Evolutionary conservation across 352 stramenopile species (phyloP), one percentile per base, ranked within the genome.

Genomic region (Globisporangium paddicum): DNA sequence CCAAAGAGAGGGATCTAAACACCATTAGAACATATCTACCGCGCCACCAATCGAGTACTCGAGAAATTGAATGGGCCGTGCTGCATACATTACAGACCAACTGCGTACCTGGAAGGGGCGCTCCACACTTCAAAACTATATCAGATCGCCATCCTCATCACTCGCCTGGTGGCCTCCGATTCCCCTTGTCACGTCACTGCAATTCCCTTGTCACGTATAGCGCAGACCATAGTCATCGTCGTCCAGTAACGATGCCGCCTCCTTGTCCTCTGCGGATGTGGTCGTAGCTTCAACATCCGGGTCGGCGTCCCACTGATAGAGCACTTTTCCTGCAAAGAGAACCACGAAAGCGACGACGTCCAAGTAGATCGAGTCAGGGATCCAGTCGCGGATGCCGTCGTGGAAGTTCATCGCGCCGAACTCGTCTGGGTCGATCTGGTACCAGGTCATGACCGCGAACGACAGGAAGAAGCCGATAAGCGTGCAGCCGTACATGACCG

Each of bases 241-340:
- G 16, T 73, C 75, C 25, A 94, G 75, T 21, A 95, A 64, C 14
- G 84, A 86, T 63, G 82, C 78, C 8, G 80, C 79, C 56, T 95
- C 86, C 62, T 95, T 95, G 55, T 95, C 86, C 42, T 91, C 86
- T 10, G 83, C 86, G 13, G 83, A 93, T 47, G 76, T 77, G 26
- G 86, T 95, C 25, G 82, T 93, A 25, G 83, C 83, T 65, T 93
- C 78, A 32, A 87, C 80, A 18, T 87, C 79, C 46, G 79, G 82
- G 63, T 90, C 79, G 3, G 77, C 62, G 42, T 95, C 80, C 86
- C 83, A 95, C 51, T 91, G 82, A 60, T 85, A 93, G 37, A 95
- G 65, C 13, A 86, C 61, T 53, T 90, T 90, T 23, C 82, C 82
- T 6, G 72, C 71, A 49, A 90, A 72, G 26, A 92, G 78, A 14